phyloP scores from a whole-genome alignment of 148 eudicot genomes.

The Rheum nobile region DNA sequence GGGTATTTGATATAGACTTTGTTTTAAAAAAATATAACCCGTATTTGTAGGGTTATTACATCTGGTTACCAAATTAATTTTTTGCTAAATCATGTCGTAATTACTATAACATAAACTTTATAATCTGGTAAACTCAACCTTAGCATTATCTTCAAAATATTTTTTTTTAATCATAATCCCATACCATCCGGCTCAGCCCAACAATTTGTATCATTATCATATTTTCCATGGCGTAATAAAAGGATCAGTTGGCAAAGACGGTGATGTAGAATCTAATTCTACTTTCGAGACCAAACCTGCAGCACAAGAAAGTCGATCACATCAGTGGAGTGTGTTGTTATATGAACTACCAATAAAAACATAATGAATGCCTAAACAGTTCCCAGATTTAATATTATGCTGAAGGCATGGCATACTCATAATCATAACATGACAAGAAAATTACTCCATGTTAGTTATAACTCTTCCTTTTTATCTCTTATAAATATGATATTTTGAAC shows the following conservation, averaged over 20 bases:
- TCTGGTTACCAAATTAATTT: no score
- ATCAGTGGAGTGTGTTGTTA: neutral
- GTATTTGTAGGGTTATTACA: no score
- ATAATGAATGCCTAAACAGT: no score
- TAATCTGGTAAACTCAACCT: constrained; percentile 27
- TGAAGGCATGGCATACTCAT: no score
- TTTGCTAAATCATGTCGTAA: neutral
- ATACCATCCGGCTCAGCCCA: constrained; percentile 81
- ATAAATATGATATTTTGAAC: neutral
- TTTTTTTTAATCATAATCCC: constrained; percentile 84
- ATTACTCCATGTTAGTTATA: neutral
- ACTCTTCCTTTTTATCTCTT: neutral
- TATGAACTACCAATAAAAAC: neutral
- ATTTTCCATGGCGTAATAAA: constrained; percentile 56
- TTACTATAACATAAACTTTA: neutral
- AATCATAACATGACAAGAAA: no score
- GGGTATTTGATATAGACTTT: no score
- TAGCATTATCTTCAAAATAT: constrained; percentile 57
- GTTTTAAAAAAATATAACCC: no score
- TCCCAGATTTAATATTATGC: no score
- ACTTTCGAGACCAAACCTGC: constrained; percentile 32
- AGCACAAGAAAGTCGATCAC: constrained; percentile 8
- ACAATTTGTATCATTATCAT: constrained; percentile 65
- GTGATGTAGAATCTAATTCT: constrained; percentile 39
- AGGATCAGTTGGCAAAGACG: constrained; percentile 42